Conservation (phyloP, 2,329 filamentous ascomycete genomes). For the Pyricularia sp. region DNA sequence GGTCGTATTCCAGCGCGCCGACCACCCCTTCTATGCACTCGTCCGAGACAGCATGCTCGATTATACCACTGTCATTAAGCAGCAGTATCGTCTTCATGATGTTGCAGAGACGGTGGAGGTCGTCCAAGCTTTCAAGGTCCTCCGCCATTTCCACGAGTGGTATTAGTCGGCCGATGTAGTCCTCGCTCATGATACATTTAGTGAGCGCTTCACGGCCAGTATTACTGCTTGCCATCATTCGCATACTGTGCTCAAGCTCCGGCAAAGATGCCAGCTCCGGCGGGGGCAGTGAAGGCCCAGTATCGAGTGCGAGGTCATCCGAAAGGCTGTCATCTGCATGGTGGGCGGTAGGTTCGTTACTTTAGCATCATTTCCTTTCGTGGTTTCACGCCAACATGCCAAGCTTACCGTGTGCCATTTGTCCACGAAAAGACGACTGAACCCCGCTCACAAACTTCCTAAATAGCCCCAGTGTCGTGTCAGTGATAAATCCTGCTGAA, state of each 20-base stretch:
- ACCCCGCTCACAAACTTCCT: constrained; percentile 89
- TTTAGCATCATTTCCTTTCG: constrained; percentile 15
- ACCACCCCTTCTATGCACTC: constrained; percentile 85
- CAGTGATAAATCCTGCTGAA: neutral
- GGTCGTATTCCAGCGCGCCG: constrained; percentile 93
- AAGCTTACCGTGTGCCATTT: neutral
- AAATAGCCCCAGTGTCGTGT: constrained; percentile 1
- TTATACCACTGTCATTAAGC: constrained; percentile 89
- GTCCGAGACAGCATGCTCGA: constrained; percentile 88
- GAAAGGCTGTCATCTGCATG: constrained; percentile 71
- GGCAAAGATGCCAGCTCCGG: constrained; percentile 74
- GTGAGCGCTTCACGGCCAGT: constrained; percentile 76
- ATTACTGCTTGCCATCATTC: constrained; percentile 64
- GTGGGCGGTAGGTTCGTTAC: neutral
- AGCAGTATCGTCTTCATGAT: constrained; percentile 97
- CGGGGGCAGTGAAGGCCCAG: constrained; percentile 63
- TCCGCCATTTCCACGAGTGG: constrained; percentile 83
- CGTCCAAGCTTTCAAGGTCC: constrained; percentile 76
- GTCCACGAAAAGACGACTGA: constrained; percentile 58
- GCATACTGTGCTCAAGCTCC: constrained; percentile 80
- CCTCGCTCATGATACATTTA: constrained; percentile 76
- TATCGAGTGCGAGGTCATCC: constrained; percentile 74
- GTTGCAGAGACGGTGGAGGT: constrained; percentile 87
- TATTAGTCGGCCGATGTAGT: constrained; percentile 81
- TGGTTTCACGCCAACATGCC: neutral